A percentile compares a stretch with the other conserved stretches of the same genome.
phyloP scores from a whole-genome alignment of 371 early-diverging fungal genomes.

The Fennellomyces sp. region DNA sequence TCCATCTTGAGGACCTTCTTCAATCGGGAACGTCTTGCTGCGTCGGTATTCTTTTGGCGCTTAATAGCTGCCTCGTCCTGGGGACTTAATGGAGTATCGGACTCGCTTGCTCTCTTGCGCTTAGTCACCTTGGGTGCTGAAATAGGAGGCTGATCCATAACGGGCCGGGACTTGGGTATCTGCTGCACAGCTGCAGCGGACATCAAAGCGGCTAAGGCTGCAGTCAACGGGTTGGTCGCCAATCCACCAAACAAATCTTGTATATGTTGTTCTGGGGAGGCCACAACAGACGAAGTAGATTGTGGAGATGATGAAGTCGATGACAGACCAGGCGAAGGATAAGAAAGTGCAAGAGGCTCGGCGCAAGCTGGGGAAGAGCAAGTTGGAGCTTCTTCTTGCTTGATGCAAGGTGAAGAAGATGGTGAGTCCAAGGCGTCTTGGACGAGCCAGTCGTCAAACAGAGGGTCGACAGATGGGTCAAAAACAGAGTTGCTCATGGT shows the following conservation, averaged over 20 bases:
- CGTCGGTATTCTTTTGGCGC: constrained; percentile 87
- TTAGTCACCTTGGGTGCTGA: neutral
- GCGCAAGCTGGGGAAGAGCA: neutral
- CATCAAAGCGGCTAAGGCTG: constrained; percentile 4
- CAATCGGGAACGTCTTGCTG: constrained; percentile 86
- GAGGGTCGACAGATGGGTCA: constrained; percentile 8
- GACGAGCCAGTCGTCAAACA: constrained; percentile 19
- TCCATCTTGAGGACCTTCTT: constrained; percentile 83
- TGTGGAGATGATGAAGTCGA: constrained; percentile 1
- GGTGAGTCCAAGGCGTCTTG: constrained; percentile 11
- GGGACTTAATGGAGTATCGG: neutral
- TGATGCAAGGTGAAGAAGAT: neutral
- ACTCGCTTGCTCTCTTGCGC: constrained; percentile 3
- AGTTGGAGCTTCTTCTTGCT: neutral
- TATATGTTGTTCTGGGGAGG: neutral
- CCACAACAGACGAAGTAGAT: neutral
- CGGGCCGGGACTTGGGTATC: no score
- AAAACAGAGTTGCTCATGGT: neutral
- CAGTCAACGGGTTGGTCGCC: constrained; percentile 4
- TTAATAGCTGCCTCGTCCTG: constrained; percentile 68
- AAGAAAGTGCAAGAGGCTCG: neutral
- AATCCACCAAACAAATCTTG: constrained; percentile 5
- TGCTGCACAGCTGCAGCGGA: neutral
- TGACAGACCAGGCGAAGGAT: neutral
- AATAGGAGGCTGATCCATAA: neutral